Base-by-base conservation (phyloP, 192 early-diverging fungal genomes). In the Coemansia pectinata region DNA sequence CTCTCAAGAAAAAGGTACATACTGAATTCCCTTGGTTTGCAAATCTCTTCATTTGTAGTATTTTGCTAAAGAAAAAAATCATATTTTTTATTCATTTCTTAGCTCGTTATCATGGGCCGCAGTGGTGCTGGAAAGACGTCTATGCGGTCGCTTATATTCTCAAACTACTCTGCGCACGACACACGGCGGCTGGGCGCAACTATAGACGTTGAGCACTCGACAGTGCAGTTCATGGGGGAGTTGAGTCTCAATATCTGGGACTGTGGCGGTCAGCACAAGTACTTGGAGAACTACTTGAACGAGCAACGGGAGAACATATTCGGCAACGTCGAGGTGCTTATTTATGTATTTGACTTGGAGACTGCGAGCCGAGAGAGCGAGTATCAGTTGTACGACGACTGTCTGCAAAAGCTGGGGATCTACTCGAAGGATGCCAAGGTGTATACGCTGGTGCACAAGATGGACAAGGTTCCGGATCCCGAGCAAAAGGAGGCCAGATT, bases 91-190 rank as follows among this genome's bases (percentile, higher is more conserved):
- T 69, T 27, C 8, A 2, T 14, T 39, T 1, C 53, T 39, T 78
- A 99, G 94, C 92, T 98, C 19, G 89, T 99, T 40, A 88, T 99
- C 81, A 97, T 99, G 97, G 97, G 97, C 33, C 93, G 94, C 75
- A 92, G 90, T 73, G 96, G 96, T 8, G 92, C 94, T 3, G 97
- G 97, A 52, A 99, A 99, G 88, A 99, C 97, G 21, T 97, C 95
- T 36, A 99, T 99, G 97, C 88, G 96, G 65, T 95, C 94, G 23
- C 95, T 99, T 69, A 98, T 99, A 69, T 99, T 99, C 70, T 92
- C 95, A 4, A 98, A 98, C 85, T 97, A 96, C 77, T 92, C 97
- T 62, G 96, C 97, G 3, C 76, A 90, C 71, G 96, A 99, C 69
- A 99, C 97, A 5, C 86, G 96, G 38, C 86, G 95, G 23, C 90